These are phyloP conservation scores for Penicillium vulpinum DNA, from an alignment of 2,329 filamentous ascomycete genomes.

Conservation along the genomic window DNA sequence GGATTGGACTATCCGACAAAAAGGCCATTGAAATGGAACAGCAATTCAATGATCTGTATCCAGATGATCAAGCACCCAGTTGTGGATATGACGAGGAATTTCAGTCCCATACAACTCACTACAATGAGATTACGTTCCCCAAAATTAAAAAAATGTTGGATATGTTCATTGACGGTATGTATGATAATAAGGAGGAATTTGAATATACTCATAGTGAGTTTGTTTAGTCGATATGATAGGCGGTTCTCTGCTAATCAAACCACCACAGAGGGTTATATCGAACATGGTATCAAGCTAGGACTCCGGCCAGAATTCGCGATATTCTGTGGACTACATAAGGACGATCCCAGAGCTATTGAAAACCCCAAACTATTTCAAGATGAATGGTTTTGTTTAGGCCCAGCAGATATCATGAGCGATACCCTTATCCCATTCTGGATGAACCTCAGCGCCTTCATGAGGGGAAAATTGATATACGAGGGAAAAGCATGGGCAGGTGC, in stretches of 20 bases:
- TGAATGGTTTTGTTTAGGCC: neutral
- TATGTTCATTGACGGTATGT: neutral
- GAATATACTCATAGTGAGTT: neutral
- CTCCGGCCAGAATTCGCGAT: neutral
- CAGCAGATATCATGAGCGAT: neutral
- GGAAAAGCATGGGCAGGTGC: neutral
- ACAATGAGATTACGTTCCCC: neutral
- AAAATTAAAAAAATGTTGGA: neutral
- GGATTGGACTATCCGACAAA: neutral
- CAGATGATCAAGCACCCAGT: neutral
- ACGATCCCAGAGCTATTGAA: neutral
- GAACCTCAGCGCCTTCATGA: fast-evolving
- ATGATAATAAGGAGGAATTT: neutral
- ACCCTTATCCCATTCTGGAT: neutral
- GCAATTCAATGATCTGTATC: neutral
- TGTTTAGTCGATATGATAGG: neutral
- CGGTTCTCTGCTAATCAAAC: neutral
- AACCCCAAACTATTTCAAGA: neutral
- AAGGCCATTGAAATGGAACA: neutral
- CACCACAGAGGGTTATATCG: neutral
- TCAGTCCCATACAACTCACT: neutral
- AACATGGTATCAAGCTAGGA: neutral
- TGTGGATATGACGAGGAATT: neutral
- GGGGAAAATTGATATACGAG: neutral
- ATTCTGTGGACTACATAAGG: neutral